phyloP scores from a whole-genome alignment of 257 asterid genomes.

The Solanum piurae region DNA sequence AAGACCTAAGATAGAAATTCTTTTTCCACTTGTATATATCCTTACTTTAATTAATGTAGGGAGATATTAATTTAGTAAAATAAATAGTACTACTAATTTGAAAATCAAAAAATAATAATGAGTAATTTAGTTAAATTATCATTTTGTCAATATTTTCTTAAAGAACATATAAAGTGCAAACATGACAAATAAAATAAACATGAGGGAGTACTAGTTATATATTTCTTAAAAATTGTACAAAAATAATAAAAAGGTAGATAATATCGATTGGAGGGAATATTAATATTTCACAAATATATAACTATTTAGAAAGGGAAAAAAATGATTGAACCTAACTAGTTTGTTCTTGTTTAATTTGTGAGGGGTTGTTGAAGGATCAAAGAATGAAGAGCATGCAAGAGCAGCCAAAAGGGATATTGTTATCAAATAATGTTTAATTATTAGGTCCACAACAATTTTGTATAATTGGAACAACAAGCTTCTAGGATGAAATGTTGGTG shows the following conservation, averaged over 20 bases:
- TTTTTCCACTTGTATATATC: background rate
- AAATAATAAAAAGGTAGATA: background rate
- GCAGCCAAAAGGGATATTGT: background rate
- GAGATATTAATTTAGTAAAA: background rate
- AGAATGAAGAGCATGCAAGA: background rate
- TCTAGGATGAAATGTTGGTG: background rate
- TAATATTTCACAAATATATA: background rate
- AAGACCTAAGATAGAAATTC: background rate
- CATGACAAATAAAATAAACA: background rate
- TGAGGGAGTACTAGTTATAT: background rate
- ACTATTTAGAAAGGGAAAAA: background rate
- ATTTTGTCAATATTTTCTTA: background rate
- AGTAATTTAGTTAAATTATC: background rate
- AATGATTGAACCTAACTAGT: background rate
- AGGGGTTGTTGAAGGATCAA: background rate
- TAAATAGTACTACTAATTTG: background rate
- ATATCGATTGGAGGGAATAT: background rate
- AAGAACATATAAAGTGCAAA: background rate
- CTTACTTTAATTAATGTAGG: background rate
- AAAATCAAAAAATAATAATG: background rate
- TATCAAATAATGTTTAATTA: background rate
- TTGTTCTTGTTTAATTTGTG: background rate
- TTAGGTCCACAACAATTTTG: background rate
- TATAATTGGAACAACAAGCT: background rate
- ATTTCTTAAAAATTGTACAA: background rate